Conservation (phyloP, 2,329 filamentous ascomycete genomes). For the Purpureocillium takamizusanense region DNA sequence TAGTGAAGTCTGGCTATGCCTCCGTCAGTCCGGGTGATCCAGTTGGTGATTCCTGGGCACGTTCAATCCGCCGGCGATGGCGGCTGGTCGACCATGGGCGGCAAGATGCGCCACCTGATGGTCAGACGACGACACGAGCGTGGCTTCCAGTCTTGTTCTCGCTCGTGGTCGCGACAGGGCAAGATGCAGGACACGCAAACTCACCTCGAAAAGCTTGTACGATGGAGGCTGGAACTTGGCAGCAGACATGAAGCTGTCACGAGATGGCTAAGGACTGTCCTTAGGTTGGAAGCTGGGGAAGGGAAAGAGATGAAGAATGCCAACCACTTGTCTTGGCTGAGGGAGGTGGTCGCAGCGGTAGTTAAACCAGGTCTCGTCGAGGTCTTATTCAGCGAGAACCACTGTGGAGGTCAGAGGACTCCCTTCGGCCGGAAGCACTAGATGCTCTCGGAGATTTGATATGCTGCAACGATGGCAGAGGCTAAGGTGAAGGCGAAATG, state of each 20-base stretch:
- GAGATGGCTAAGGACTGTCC: slow-evolving; percentile 17
- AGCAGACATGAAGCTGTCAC: slow-evolving; percentile 48
- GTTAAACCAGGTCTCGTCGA: slow-evolving; percentile 28
- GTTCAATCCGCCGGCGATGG: no score
- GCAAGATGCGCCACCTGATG: neutral
- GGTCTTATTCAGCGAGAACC: slow-evolving; percentile 24
- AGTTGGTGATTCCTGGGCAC: no score
- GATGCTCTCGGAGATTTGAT: slow-evolving; percentile 29
- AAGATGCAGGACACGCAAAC: slow-evolving; percentile 27
- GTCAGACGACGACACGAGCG: neutral
- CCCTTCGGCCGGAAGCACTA: slow-evolving; percentile 16
- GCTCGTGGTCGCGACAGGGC: slow-evolving; percentile 13
- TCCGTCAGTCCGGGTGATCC: neutral
- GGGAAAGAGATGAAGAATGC: slow-evolving; percentile 21
- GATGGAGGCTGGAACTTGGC: slow-evolving; percentile 45
- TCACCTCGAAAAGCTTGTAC: slow-evolving; percentile 53
- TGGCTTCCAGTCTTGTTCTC: neutral
- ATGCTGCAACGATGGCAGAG: slow-evolving; percentile 16
- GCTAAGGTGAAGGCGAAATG: slow-evolving; percentile 19
- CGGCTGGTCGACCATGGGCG: neutral
- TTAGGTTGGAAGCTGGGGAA: slow-evolving; percentile 24
- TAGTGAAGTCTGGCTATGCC: slow-evolving; percentile 40
- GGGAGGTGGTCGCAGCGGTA: slow-evolving; percentile 17
- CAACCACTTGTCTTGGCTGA: slow-evolving; percentile 28
- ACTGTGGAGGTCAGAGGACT: slow-evolving; percentile 15